Percentiles rank a stretch among this genome's conserved stretches.
Evolutionary conservation across 2,329 filamentous ascomycete species (phyloP).

Genomic region (Cordyceps tenuipes): DNA sequence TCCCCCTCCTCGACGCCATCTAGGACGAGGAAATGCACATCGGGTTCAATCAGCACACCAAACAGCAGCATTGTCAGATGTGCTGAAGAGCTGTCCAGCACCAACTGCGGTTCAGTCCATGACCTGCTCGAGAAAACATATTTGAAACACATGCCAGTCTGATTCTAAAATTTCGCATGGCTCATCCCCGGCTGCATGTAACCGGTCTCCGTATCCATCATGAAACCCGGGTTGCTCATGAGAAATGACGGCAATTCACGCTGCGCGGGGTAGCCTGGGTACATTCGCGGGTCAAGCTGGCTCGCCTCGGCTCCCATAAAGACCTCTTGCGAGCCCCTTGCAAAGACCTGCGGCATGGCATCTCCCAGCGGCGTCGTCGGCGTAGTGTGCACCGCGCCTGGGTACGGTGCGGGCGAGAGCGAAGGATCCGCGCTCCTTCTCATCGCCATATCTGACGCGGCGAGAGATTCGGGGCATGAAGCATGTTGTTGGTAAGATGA

Average conservation of each 20-base stretch:
- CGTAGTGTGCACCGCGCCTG: neutral
- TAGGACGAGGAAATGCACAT: neutral
- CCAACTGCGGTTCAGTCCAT: neutral
- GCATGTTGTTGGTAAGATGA: neutral
- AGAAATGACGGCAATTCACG: neutral
- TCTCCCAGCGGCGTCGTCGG: neutral
- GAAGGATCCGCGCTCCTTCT: neutral
- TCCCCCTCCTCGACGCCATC: too few relatives aligned
- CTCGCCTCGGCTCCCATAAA: conserved; percentile 1
- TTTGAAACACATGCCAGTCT: too few relatives aligned
- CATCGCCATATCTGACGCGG: neutral
- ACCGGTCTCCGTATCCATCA: neutral
- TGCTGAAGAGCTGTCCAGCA: neutral
- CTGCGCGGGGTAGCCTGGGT: neutral
- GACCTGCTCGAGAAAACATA: neutral
- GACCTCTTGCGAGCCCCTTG: neutral
- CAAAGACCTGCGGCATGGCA: neutral
- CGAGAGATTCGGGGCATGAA: neutral
- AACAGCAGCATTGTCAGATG: neutral
- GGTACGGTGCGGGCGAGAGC: neutral
- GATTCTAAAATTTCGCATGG: neutral
- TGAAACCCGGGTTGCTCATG: neutral
- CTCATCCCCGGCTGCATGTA: neutral
- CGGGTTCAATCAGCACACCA: neutral
- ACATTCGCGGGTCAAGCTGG: neutral